Percentiles rank a stretch among this genome's conserved stretches.
phyloP scores from a whole-genome alignment of 2,329 filamentous ascomycete species.

The Colletotrichum truncatum region DNA sequence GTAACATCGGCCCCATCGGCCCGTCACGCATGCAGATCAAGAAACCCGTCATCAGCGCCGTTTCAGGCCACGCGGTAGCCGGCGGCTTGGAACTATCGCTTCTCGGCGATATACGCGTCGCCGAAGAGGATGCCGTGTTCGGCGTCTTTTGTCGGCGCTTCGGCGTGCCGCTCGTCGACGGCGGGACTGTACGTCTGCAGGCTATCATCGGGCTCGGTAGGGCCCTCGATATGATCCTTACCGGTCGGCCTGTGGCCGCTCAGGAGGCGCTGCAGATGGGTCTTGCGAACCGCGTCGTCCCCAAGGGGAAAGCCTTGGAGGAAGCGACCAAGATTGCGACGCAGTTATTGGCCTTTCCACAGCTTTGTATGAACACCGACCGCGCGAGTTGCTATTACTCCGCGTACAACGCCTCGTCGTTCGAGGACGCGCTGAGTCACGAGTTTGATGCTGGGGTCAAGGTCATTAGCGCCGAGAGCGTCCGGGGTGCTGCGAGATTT shows the following conservation, averaged over 20 bases:
- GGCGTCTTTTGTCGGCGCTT: constrained; percentile 64
- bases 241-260: constrained; percentile 57
- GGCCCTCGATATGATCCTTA: constrained; percentile 66
- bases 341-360: constrained; percentile 57
- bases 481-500: constrained; percentile 31
- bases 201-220: constrained; percentile 60
- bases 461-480: constrained; percentile 53
- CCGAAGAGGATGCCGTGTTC: constrained; percentile 61
- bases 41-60: constrained; percentile 62
- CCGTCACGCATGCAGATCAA: constrained; percentile 57
- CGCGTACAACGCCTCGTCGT: constrained; percentile 54
- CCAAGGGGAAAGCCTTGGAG: constrained; percentile 56
- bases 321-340: constrained; percentile 58
- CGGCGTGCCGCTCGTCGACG: constrained; percentile 43
- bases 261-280: constrained; percentile 61
- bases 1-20: constrained; percentile 56
- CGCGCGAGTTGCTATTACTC: constrained; percentile 58
- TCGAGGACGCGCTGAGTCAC: constrained; percentile 58
- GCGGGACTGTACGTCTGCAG: constrained; percentile 61
- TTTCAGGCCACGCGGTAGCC: constrained; percentile 62
- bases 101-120: constrained; percentile 61
- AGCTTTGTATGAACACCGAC: constrained; percentile 61
- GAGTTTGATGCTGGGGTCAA: constrained; percentile 55
- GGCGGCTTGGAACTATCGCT: constrained; percentile 61
- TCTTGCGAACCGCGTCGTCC: constrained; percentile 61